phyloP scores from a whole-genome alignment of 495 filamentous ascomycete species.

The Melanomma pulvis-pyrius region DNA sequence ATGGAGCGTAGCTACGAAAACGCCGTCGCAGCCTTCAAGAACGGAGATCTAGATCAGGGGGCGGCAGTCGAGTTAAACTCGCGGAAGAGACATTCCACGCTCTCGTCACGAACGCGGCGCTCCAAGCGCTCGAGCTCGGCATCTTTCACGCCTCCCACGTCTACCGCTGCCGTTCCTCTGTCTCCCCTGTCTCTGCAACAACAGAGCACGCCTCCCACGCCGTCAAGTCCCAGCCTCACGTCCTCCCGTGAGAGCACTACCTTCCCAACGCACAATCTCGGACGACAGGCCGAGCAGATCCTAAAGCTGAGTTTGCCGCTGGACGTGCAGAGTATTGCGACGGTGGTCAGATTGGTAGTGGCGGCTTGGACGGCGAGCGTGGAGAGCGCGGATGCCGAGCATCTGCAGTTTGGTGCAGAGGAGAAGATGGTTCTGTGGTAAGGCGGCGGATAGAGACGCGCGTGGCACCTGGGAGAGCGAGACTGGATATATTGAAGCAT shows the following conservation, averaged over 20 bases:
- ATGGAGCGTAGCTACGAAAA: slow-evolving; percentile 16
- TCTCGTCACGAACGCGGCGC: not conserved
- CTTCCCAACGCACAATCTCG: slow-evolving; percentile 16
- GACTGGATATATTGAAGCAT: too few species aligned
- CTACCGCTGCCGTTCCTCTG: not conserved
- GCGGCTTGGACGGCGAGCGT: slow-evolving; percentile 30
- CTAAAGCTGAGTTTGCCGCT: slow-evolving; percentile 20
- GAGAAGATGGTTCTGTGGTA: not conserved
- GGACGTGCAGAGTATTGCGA: slow-evolving; percentile 13
- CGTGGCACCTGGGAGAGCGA: too few species aligned
- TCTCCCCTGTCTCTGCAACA: not conserved
- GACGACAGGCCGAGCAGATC: not conserved
- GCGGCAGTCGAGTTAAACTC: not conserved
- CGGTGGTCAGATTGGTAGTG: slow-evolving; percentile 22
- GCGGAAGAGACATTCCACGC: not conserved
- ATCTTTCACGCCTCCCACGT: not conserved
- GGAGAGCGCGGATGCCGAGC: slow-evolving; percentile 8
- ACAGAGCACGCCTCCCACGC: not conserved
- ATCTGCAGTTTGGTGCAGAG: not conserved
- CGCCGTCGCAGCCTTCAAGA: not conserved
- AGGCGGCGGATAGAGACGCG: not conserved
- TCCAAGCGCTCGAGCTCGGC: slow-evolving; percentile 11
- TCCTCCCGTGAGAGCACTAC: not conserved
- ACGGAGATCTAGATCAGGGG: not conserved
- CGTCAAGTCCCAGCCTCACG: not conserved